Evolutionary conservation across 257 asterid species (phyloP), one percentile per base, ranked within the genome.

Genomic region (Primulina huaijiensis): DNA sequence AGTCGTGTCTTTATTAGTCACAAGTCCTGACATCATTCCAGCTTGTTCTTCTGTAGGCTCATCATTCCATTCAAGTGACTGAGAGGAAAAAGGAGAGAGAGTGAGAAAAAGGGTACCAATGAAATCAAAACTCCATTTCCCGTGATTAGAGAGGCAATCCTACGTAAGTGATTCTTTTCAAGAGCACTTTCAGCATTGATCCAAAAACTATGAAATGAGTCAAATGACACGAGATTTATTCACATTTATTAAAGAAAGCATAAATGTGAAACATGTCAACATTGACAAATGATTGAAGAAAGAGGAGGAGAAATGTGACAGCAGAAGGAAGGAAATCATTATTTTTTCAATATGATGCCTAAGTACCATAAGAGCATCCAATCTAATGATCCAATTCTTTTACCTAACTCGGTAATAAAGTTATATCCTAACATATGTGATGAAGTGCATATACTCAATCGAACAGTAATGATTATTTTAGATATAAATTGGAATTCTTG

Each of bases 31-130:
- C 69, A 71, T 79, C 50, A 56, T 74, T 63, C 81, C 93, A 72
- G 80, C 80, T 74, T 83, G 95, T 70, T 90, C 95, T 75, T 91
- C 99, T 68, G 89, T 40, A 59, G 85, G 75, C 75, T 91, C 97
- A 71, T 91, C 97, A 74, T 89, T 89, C 99, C 97, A 94, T 74
- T 94, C 97, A 71, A 78, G 61, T 63, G 93, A 83, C 97, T 92
- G 76, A 43, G 17, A 25, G 16, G 59, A 66, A 62, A 75, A 75
- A 58, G 30, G 19, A 52, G 60, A 66, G 66, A 69, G 40, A 43
- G 58, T 68, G 20, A 78, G 59, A 65, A 16, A 65, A 53, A 34
- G 43, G 20, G 56, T 14, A 78, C 17, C 30, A 23, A 31, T 17
- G 38, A 63, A 69, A 40, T 55, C 52, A 43, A 62, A 60, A 72